Evolutionary conservation across 176 grass and related monocot genomes (phyloP), one percentile per base, ranked within the genome.

Genomic region (Zoysia pacifica): DNA sequence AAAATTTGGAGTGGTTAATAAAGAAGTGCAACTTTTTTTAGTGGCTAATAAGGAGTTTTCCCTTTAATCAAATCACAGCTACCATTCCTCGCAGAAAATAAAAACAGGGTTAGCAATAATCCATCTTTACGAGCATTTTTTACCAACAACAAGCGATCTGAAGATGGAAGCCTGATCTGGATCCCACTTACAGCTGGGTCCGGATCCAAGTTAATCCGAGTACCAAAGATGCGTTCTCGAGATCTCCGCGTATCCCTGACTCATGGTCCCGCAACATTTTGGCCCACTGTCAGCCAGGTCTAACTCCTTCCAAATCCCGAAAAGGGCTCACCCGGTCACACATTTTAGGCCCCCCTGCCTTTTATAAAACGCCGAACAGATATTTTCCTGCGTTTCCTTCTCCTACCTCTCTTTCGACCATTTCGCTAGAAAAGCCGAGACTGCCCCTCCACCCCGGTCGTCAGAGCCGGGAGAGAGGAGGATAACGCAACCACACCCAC

Each of bases 341-440:
- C 77, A 19, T 60, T 70, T 36, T 58, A 4, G 28, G 0, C 65
- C 48, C 55, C 16, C 35, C 35, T 5, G 2, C 16, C 0, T 6
- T 16, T 35, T 6, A 36, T 5, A 88, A 85, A 65, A 75, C 0
- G 14, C n/a, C 16, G 42, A 28, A 28, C n/a, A 65, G 87, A 89
- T 85, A 85, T 81, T 77, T 71, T 37, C 19, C 38, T 68, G 39
- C 5, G 15, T 15, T 15, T 9, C 48, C 41, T 62, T n/a, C 37
- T 8, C 37, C 10, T 40, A 28, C 4, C 3, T 8, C 4, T 28
- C 28, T 28, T 4, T 40, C 37, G 40, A 7, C 9, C 37, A 11
- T 15, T 11, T 41, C 11, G 63, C 6, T 41, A 19, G 47, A 71
- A 76, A 84, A 80, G 63, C 75, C 81, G 4, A 35, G 3, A 70